phyloP scores from a whole-genome alignment of 177 flowering plant genomes.

The Vitis hybrid region DNA sequence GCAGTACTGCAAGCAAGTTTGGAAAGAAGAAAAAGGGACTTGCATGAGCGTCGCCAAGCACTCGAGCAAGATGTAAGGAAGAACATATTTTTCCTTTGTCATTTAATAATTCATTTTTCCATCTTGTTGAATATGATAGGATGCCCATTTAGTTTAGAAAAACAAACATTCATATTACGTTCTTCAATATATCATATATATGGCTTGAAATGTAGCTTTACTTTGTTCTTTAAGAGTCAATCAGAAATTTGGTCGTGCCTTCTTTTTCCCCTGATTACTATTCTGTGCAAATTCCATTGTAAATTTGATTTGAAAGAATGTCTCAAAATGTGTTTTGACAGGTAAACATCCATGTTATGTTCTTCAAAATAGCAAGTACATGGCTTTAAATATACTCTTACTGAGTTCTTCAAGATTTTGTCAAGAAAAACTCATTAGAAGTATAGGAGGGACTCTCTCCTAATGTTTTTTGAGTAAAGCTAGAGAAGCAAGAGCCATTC shows the following conservation, averaged over 20 bases:
- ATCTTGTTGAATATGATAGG: not conserved
- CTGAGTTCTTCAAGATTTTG: not conserved
- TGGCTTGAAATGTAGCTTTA: no score
- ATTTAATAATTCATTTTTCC: not conserved
- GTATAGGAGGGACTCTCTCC: no score
- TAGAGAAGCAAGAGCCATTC: no score
- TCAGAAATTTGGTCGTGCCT: no score
- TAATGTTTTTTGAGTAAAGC: no score
- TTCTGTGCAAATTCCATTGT: no score
- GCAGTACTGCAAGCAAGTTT: conserved; percentile 52
- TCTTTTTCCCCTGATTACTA: no score
- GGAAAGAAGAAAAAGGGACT: conserved; percentile 59
- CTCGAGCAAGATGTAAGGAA: conserved; percentile 81
- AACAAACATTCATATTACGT: no score
- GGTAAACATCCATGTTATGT: not conserved
- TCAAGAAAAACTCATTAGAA: no score
- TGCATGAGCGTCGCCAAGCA: conserved; percentile 73
- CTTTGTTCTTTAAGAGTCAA: no score
- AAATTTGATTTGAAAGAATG: no score
- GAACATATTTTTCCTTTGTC: not conserved
- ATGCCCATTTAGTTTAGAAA: not conserved
- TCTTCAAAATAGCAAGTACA: not conserved
- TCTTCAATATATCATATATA: no score
- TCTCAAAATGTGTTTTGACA: not conserved
- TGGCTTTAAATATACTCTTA: not conserved